phyloP scores from a whole-genome alignment of 208 protist genomes.

The Trichomonas tenax region DNA sequence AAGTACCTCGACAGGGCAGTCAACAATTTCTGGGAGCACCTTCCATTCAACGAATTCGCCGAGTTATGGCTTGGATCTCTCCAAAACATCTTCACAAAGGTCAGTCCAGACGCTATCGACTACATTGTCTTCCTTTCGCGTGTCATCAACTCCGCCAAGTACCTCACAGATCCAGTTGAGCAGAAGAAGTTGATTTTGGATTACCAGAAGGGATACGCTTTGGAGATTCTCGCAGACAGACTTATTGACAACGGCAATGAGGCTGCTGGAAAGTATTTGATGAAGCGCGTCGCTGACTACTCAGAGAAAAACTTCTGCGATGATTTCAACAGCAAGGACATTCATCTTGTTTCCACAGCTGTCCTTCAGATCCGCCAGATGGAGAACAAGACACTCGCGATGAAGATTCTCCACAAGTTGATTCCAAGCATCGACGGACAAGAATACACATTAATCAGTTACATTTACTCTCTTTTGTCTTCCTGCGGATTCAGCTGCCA shows the following conservation, averaged over 20 bases:
- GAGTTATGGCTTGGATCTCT: not conserved
- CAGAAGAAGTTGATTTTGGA: not conserved
- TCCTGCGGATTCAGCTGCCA: not conserved
- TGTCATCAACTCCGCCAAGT: not conserved
- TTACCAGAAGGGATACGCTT: not conserved
- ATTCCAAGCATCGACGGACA: not conserved
- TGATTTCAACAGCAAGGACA: not conserved
- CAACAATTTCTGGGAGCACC: not conserved
- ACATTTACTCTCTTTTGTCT: not conserved
- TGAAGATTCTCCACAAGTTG: not conserved
- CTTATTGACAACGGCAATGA: not conserved
- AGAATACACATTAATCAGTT: not conserved
- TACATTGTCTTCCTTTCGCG: not conserved
- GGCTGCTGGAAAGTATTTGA: not conserved
- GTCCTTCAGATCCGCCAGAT: not conserved
- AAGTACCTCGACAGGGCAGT: not conserved
- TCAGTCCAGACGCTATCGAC: not conserved
- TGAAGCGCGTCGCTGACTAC: not conserved
- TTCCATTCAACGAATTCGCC: not conserved
- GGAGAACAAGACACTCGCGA: not conserved
- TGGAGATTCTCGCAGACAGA: not conserved
- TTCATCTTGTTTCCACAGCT: not conserved
- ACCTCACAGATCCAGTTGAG: not conserved
- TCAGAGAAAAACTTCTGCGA: not conserved
- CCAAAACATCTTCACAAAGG: not conserved